phyloP scores from a whole-genome alignment of 2,329 filamentous ascomycete genomes.

The Juglanconis sp. region DNA sequence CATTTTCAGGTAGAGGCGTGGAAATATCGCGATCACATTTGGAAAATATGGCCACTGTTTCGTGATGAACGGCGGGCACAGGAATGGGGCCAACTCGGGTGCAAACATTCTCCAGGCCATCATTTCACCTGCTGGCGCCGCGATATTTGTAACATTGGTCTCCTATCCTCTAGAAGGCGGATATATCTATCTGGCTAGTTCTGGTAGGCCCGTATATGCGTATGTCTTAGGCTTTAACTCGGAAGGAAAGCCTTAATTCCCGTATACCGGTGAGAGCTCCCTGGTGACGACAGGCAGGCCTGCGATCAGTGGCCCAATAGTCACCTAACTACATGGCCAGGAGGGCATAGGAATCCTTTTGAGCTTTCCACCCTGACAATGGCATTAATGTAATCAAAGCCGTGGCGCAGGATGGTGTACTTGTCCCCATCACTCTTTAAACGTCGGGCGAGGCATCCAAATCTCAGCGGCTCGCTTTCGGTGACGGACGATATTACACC shows the following conservation, averaged over 20 bases:
- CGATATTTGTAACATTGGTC: slow-evolving; percentile 44
- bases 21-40: slow-evolving; percentile 42
- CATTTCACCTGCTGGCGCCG: slow-evolving; percentile 35
- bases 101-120: slow-evolving; percentile 45
- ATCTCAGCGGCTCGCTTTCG: slow-evolving; percentile 38
- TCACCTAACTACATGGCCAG: slow-evolving; percentile 35
- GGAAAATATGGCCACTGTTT: slow-evolving; percentile 51
- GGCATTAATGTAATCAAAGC: slow-evolving; percentile 38
- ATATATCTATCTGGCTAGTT: slow-evolving; percentile 44
- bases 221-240: slow-evolving; percentile 32
- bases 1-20: slow-evolving; percentile 2
- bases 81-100: slow-evolving; percentile 30
- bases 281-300: slow-evolving; percentile 27
- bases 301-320: slow-evolving; percentile 31
- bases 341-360: slow-evolving; percentile 36
- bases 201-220: slow-evolving; percentile 26
- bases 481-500: slow-evolving; percentile 37
- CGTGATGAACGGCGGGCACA: slow-evolving; percentile 29
- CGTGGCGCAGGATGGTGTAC: slow-evolving; percentile 33
- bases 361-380: slow-evolving; percentile 36
- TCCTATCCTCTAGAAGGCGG: slow-evolving; percentile 48
- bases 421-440: slow-evolving; percentile 33
- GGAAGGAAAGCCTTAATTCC: slow-evolving; percentile 31
- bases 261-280: slow-evolving; percentile 26
- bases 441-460: slow-evolving; percentile 36